A percentile compares a stretch with the other conserved stretches of the same genome.
These are phyloP conservation scores for Xylaria sp. DNA, from an alignment of 2,329 filamentous ascomycete genomes.

Conservation along the genomic window DNA sequence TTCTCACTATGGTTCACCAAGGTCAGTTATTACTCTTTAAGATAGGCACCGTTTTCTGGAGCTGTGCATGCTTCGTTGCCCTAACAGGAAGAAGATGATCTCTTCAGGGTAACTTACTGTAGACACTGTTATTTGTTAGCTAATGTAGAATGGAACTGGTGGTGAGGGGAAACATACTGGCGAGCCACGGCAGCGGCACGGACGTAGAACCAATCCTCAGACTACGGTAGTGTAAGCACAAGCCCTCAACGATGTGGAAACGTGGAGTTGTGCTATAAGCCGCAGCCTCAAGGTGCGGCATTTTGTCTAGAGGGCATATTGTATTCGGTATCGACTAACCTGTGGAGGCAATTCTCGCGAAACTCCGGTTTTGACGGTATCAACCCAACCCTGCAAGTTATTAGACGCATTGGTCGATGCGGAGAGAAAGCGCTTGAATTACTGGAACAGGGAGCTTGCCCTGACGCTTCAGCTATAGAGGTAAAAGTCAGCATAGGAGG, in stretches of 20 bases:
- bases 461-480: conserved; percentile 82
- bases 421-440: neutral
- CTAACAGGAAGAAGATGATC: too few relatives aligned
- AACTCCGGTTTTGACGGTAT: conserved; percentile 98
- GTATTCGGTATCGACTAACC: conserved; percentile 25
- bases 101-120: conserved; percentile 58
- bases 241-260: neutral
- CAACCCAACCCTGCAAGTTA: conserved; percentile 74
- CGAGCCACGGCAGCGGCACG: conserved; percentile 89
- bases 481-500: conserved; percentile 16
- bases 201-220: conserved; percentile 95
- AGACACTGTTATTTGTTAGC: conserved; percentile 79
- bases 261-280: neutral
- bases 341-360: conserved; percentile 81
- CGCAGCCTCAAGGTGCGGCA: neutral
- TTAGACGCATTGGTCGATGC: conserved; percentile 12
- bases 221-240: conserved; percentile 65
- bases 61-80: too few relatives aligned
- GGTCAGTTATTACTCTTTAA: too few relatives aligned
- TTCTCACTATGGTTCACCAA: conserved; percentile 69
- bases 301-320: neutral
- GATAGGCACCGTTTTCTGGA: too few relatives aligned
- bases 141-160: neutral
- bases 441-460: conserved; percentile 76
- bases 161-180: conserved; percentile 28